Evolutionary conservation across 202 grass and related monocot species (phyloP).

Genomic region (Zoysia matrella): DNA sequence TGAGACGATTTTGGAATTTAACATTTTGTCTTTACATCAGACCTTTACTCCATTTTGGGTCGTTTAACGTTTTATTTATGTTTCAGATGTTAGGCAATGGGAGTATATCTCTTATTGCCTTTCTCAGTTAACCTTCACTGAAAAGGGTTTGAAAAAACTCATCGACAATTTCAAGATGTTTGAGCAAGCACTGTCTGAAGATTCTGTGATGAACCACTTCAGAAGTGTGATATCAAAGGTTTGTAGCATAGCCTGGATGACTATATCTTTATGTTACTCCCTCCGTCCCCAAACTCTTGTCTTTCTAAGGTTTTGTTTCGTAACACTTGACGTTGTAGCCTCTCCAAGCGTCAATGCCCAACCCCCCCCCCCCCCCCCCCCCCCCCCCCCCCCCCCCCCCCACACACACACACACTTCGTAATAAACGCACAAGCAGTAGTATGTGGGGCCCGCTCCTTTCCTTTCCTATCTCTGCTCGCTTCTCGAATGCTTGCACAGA

Average conservation of each 20-base stretch:
- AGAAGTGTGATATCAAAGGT: conserved; percentile 83
- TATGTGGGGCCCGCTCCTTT: too few species aligned
- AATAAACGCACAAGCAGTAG: too few species aligned
- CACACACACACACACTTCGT: too few species aligned
- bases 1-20: background rate
- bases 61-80: conserved; percentile 32
- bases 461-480: too few species aligned
- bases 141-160: conserved; percentile 93
- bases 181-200: conserved; percentile 83
- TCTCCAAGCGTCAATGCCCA: too few species aligned
- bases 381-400: too few species aligned
- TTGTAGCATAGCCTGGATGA: conserved; percentile 33
- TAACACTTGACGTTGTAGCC: too few species aligned
- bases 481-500: too few species aligned
- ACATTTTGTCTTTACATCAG: background rate
- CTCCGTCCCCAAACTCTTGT: too few species aligned
- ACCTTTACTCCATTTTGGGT: conserved; percentile 7
- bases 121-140: conserved; percentile 93
- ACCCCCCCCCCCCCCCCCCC: too few species aligned
- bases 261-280: conserved; percentile 13
- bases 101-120: conserved; percentile 93
- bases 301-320: too few species aligned
- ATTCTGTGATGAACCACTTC: conserved; percentile 93
- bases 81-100: conserved; percentile 91
- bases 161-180: conserved; percentile 95